A percentile compares a stretch with the other conserved stretches of the same genome.
These are phyloP conservation scores for Solanum acaule DNA, from an alignment of 257 asterid genomes.

Conservation along the genomic window DNA sequence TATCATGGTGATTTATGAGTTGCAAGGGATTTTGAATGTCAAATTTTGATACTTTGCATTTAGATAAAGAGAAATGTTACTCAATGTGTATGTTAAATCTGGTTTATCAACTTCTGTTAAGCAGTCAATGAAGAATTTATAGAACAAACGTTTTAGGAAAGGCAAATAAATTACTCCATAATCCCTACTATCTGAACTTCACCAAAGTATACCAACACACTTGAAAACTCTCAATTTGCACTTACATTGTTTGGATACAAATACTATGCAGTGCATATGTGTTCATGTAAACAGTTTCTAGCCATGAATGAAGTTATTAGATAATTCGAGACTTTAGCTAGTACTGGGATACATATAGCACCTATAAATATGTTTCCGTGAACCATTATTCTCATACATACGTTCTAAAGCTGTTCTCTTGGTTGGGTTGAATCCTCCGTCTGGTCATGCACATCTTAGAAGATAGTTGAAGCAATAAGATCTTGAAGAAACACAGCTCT, in stretches of 20 bases:
- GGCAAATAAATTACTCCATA: background rate
- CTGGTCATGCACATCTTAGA: background rate
- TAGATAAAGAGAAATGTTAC: background rate
- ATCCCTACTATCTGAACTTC: background rate
- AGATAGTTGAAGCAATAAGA: conserved; percentile 6
- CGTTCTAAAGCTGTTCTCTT: background rate
- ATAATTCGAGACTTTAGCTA: background rate
- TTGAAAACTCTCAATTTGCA: background rate
- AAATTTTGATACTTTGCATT: background rate
- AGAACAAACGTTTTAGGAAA: background rate
- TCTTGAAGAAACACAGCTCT: conserved; percentile 3
- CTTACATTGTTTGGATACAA: background rate
- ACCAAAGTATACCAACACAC: background rate
- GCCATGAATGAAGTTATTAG: background rate
- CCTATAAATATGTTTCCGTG: background rate
- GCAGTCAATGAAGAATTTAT: background rate
- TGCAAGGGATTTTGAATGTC: background rate
- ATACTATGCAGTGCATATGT: background rate
- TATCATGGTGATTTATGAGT: background rate
- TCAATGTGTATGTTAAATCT: background rate
- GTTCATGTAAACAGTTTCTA: background rate
- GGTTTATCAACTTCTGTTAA: background rate
- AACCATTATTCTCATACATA: background rate
- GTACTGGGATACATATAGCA: background rate
- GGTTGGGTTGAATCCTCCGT: background rate